A percentile compares a stretch with the other conserved stretches of the same genome.
Evolutionary conservation across 345 rosid species (phyloP).

Genomic region (Toxicodendron radicans): DNA sequence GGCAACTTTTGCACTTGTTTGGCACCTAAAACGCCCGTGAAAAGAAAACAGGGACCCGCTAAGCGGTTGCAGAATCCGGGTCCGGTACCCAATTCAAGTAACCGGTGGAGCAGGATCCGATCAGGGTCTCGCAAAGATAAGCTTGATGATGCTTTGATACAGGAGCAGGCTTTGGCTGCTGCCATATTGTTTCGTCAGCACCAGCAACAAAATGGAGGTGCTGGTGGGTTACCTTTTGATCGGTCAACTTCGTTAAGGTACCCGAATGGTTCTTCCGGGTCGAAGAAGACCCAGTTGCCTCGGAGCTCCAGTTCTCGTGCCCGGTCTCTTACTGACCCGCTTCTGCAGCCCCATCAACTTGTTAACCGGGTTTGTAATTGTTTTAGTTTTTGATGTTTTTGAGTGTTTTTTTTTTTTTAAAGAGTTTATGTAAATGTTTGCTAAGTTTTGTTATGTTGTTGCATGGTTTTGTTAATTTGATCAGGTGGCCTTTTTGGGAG

Average conservation of each 20-base stretch:
- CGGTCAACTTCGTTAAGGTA: slow-evolving; percentile 74
- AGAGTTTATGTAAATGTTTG: not conserved
- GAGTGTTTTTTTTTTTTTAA: not conserved
- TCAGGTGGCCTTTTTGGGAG: not conserved
- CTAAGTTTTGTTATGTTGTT: not conserved
- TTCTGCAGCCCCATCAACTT: slow-evolving; percentile 87
- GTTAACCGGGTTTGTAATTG: slow-evolving; percentile 62
- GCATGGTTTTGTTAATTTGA: not conserved
- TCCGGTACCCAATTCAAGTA: slow-evolving; percentile 29
- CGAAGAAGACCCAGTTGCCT: slow-evolving; percentile 73
- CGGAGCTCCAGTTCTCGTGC: slow-evolving; percentile 89
- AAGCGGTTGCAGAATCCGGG: slow-evolving; percentile 38
- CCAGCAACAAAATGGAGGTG: slow-evolving; percentile 50
- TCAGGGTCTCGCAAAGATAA: slow-evolving; percentile 60
- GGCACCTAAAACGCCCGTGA: slow-evolving; percentile 44
- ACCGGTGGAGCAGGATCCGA: slow-evolving; percentile 62
- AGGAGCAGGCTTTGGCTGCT: slow-evolving; percentile 78
- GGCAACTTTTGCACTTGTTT: slow-evolving; percentile 70
- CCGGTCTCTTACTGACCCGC: slow-evolving; percentile 83
- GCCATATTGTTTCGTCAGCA: slow-evolving; percentile 68
- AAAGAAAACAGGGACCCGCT: slow-evolving; percentile 42
- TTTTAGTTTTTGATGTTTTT: not conserved
- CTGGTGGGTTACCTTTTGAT: slow-evolving; percentile 57
- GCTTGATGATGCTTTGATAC: slow-evolving; percentile 55
- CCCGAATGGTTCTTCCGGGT: slow-evolving; percentile 42